phyloP scores from a whole-genome alignment of 1,284 basidiomycete genomes.

The Ustilago nuda region DNA sequence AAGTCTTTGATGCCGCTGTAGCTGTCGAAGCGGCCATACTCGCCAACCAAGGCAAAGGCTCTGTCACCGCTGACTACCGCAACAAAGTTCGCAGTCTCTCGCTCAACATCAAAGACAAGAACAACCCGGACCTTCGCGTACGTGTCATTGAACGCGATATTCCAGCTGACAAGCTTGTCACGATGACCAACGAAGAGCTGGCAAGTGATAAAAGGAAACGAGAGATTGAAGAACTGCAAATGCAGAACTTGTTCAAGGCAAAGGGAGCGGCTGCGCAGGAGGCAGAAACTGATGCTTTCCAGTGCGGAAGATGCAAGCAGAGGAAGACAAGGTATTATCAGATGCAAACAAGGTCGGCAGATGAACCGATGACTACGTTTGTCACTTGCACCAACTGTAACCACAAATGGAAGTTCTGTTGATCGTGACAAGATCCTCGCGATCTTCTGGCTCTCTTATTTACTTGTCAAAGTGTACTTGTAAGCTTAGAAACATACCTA shows the following conservation, averaged over 20 bases:
- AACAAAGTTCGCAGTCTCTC: conserved; percentile 89
- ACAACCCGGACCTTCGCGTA: conserved; percentile 86
- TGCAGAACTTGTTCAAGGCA: conserved; percentile 85
- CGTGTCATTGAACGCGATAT: conserved; percentile 86
- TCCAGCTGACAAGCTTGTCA: conserved; percentile 77
- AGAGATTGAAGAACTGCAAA: conserved; percentile 77
- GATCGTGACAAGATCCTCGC: neutral
- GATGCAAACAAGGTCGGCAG: conserved; percentile 68
- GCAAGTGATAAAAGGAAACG: conserved; percentile 89
- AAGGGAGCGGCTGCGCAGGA: conserved; percentile 83
- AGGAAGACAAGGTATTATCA: conserved; percentile 67
- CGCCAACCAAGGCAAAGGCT: conserved; percentile 54
- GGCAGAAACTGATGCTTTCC: conserved; percentile 98
- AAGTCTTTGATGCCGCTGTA: conserved; percentile 70
- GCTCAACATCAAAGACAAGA: conserved; percentile 94
- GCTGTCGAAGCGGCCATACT: conserved; percentile 71
- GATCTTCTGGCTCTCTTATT: neutral
- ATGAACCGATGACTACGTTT: conserved; percentile 68
- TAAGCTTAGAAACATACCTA: conserved; percentile 8
- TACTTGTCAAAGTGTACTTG: conserved; percentile 12
- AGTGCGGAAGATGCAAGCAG: conserved; percentile 84
- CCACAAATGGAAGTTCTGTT: conserved; percentile 68
- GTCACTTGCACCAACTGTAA: conserved; percentile 66
- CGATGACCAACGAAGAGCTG: conserved; percentile 91
- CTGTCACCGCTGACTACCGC: conserved; percentile 73